Percentiles rank a stretch among this genome's conserved stretches.
phyloP scores from a whole-genome alignment of 345 rosid genomes.

The Ceriops tagal region DNA sequence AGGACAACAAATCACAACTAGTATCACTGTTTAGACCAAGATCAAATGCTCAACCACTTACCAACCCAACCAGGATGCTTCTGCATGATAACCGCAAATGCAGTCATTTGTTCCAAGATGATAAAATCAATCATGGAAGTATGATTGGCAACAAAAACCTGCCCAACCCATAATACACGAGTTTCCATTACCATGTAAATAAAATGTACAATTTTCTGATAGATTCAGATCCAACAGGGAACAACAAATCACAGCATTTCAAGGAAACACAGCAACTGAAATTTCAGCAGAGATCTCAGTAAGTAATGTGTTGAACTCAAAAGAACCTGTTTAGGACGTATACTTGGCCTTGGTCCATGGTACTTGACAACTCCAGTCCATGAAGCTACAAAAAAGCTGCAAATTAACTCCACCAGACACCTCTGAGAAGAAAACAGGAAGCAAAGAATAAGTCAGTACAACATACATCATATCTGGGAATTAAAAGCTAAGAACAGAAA shows the following conservation, averaged over 20 bases:
- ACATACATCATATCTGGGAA: constrained; percentile 6
- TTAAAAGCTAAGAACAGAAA: not conserved
- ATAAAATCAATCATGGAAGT: constrained; percentile 99
- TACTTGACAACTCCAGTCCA: constrained; percentile 98
- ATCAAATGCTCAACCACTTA: constrained; percentile 35
- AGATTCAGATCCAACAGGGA: not conserved
- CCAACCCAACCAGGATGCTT: constrained; percentile 99
- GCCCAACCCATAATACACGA: constrained; percentile 26
- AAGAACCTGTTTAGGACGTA: constrained; percentile 89
- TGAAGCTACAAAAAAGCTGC: constrained; percentile 98
- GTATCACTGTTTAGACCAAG: not conserved
- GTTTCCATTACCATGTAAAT: not conserved
- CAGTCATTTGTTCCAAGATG: constrained; percentile 93
- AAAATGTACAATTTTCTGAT: not conserved
- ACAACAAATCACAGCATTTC: not conserved
- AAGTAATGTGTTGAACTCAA: constrained; percentile 1
- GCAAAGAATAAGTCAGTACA: constrained; percentile 9
- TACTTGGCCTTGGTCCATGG: constrained; percentile 97
- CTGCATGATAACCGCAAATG: constrained; percentile 98
- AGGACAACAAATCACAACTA: too few relatives aligned
- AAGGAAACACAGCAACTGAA: not conserved
- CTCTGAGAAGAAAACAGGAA: constrained; percentile 48
- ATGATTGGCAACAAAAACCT: constrained; percentile 98
- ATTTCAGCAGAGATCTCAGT: not conserved
- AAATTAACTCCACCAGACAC: constrained; percentile 89